Percentiles rank a stretch among this genome's conserved stretches.
phyloP scores from a whole-genome alignment of 805 yeast genomes.

The Metschnikowia chrysomelidarum region DNA sequence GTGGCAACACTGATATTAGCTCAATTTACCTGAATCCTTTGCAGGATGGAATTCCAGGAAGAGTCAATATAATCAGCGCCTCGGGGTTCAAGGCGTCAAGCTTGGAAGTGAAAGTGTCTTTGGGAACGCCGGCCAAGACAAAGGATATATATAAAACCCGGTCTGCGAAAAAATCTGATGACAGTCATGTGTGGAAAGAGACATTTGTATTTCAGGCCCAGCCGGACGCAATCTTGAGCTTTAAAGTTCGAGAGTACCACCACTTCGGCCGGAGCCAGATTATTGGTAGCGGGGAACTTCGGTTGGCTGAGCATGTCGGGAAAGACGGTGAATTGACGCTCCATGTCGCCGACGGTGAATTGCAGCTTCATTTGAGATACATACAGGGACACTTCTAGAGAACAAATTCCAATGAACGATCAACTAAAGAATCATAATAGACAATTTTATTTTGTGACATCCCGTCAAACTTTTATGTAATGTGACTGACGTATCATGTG shows the following conservation, averaged over 20 bases:
- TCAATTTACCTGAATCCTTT: constrained; percentile 37
- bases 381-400: constrained; percentile 15
- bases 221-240: constrained; percentile 54
- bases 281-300: constrained; percentile 57
- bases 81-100: constrained; percentile 33
- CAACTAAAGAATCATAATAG: too few relatives aligned
- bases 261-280: constrained; percentile 68
- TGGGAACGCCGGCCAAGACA: constrained; percentile 45
- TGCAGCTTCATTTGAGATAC: constrained; percentile 40
- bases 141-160: constrained; percentile 69
- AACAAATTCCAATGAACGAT: too few relatives aligned
- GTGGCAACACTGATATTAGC: constrained; percentile 30
- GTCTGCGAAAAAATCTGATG: constrained; percentile 47
- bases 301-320: constrained; percentile 50
- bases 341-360: constrained; percentile 37
- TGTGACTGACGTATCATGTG: too few relatives aligned
- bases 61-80: constrained; percentile 50
- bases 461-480: too few relatives aligned
- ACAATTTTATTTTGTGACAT: too few relatives aligned
- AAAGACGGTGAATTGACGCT: constrained; percentile 40
- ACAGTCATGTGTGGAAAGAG: constrained; percentile 57
- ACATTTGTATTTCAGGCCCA: constrained; percentile 65
- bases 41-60: constrained; percentile 49
- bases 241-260: constrained; percentile 66
- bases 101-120: constrained; percentile 53